Base-by-base conservation (phyloP, 306 rosid genomes). In the Inga leiocalycina region DNA sequence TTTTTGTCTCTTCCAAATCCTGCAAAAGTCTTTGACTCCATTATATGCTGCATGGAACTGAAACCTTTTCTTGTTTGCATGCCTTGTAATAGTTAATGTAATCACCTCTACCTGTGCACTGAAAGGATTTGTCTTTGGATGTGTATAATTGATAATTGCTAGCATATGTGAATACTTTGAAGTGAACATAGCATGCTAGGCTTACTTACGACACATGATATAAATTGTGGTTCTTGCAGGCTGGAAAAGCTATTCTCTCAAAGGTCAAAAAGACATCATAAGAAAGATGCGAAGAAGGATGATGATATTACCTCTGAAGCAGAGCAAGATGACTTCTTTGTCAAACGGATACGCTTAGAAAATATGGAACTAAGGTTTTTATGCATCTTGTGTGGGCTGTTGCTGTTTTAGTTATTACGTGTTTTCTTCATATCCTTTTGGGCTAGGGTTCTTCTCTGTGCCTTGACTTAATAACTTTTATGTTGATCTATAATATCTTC, bases 331-430 rank as follows among this genome's bases (percentile, higher is more conserved):
- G 95, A 88, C 51, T 78, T 85, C 65, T 79, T 27, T 80, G 93
- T 91, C 67, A 95, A 93, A 86, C 86, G 98, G 57, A 80, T 89
- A 81, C 92, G 94, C 75, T 92, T 93, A 13, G 98, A 95, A 88
- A 95, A 91, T 71, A 76, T 93, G 97, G 91, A 91, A 79, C 81
- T 95, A 59, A 95, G 97, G 98, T 92, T 59, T 81, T 51, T 19
- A 5, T 74, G 66, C 71, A 74, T 86, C 57, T 52, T 76, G 44
- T 82, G 15, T 39, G 43, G 69, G 20, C 65, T 65, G 27, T 44
- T 82, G 30, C 45, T 76, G 30, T 43, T 77, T 54, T 71, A 59
- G 11, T 44, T 3, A 10, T 77, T 44, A 0, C 16, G 0, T 32
- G 41, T 32, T 64, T 34, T 49, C 32, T 48, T 37, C 5, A 13